These are phyloP conservation scores for Aspergillus conjunctus DNA, from an alignment of 495 filamentous ascomycete genomes.

Conservation along the genomic window DNA sequence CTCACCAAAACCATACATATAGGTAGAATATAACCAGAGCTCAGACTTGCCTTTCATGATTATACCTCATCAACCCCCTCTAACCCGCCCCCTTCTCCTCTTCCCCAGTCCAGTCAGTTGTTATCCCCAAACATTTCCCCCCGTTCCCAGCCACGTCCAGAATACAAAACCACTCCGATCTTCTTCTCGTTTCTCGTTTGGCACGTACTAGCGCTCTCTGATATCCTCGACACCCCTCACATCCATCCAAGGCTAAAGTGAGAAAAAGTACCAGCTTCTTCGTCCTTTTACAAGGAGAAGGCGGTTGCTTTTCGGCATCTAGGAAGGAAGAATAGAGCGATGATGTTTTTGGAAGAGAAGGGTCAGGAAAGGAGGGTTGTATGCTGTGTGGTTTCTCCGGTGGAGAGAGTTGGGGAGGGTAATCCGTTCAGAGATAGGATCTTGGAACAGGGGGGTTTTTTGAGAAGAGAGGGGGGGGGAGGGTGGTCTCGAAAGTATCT, in stretches of 20 bases:
- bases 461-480: background rate
- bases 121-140: constrained; percentile 16
- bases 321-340: constrained; percentile 2
- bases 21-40: constrained; percentile 25
- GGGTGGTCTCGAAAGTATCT: constrained; percentile 54
- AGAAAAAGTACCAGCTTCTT: constrained; percentile 15
- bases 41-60: constrained; percentile 58
- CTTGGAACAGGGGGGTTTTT: background rate
- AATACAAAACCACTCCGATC: background rate
- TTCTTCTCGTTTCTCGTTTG: background rate
- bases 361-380: constrained; percentile 1
- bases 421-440: constrained; percentile 5
- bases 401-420: too few relatives aligned
- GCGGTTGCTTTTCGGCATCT: constrained; percentile 32
- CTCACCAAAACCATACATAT: too few relatives aligned
- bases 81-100: constrained; percentile 14
- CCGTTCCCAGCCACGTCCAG: background rate
- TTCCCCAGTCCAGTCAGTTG: constrained; percentile 4
- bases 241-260: background rate
- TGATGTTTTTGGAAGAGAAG: background rate
- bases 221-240: background rate
- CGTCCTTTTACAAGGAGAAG: constrained; percentile 10
- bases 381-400: too few relatives aligned
- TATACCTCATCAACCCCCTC: constrained; percentile 36
- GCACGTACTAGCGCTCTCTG: background rate